Evolutionary conservation across 2,329 filamentous ascomycete species (phyloP), one percentile per base, ranked within the genome.

Genomic region (Epichloe gansuensis): DNA sequence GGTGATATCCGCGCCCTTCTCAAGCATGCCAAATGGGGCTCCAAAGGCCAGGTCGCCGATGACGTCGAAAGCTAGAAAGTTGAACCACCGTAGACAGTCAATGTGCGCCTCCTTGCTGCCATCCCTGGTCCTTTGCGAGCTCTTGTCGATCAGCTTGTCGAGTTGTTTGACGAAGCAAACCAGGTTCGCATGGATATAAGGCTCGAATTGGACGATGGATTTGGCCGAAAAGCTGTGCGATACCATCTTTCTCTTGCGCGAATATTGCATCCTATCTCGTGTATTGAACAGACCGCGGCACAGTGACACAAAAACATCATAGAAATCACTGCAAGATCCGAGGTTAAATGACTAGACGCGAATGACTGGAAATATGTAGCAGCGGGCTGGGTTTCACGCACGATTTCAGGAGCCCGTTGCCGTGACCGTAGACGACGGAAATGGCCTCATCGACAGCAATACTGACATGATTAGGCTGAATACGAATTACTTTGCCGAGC

Each of bases 221-320:
- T 91, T 94, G 55, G 84, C 76, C 13, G 83, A 87, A 70, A 95
- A 95, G 35, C 87, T 93, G 66, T 95, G 88, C 1, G 87, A 82
- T 47, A 95, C 80, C 2, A 87, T 84, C 76, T 95, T 95, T 61
- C 89, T 81, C 76, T 95, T 96, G 56, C 89, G 82, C 0, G 84
- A 84, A 66, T 96, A 89, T 62, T 95, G 87, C 0, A 74, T 74
- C 47, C 90, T 79, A 68, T 90, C 81, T 35, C 90, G 77, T 0
- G 89, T 95, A 68, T 94, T 95, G 80, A 95, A 96, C 12, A 96
- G 75, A 21, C 89, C 89, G 12, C 87, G 80, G 49, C 78, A 80
- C 62, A 95, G 94, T 12, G 86, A 90, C 51, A 95, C 89, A 60
- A 95, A 95, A 48, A 87, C 86, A 61, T 95, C 88, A 61, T 95